Evolutionary conservation across 2,329 filamentous ascomycete species (phyloP).

Genomic region (Fusarium virguliforme): DNA sequence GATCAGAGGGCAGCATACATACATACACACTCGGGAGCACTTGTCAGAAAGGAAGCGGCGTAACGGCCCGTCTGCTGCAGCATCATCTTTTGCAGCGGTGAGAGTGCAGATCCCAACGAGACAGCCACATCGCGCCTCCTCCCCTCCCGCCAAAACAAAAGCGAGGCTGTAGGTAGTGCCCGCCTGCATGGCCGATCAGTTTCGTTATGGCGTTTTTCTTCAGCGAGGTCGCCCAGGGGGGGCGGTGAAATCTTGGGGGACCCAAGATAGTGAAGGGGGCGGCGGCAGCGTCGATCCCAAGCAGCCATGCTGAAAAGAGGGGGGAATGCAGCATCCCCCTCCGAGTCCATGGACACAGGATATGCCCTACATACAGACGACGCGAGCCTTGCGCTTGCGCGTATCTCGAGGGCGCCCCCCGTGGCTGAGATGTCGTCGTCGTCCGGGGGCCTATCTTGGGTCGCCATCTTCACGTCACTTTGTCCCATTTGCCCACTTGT

Average conservation of each 20-base stretch:
- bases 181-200: constrained; percentile 30
- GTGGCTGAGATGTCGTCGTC: not conserved
- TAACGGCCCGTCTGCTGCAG: constrained; percentile 27
- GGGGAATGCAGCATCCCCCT: constrained; percentile 1
- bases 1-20: not conserved
- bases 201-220: constrained; percentile 23
- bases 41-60: constrained; percentile 20
- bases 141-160: constrained; percentile 19
- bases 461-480: constrained; percentile 17
- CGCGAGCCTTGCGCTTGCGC: not conserved
- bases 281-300: not conserved
- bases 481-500: constrained; percentile 3
- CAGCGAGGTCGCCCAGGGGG: constrained; percentile 6
- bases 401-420: not conserved
- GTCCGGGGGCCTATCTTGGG: not conserved
- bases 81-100: constrained; percentile 36
- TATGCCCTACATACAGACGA: not conserved
- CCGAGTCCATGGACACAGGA: not conserved
- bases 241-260: constrained; percentile 34
- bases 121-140: constrained; percentile 23
- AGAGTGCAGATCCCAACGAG: constrained; percentile 26
- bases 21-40: not conserved
- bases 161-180: constrained; percentile 33
- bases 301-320: constrained; percentile 7
- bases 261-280: not conserved